Conservation (phyloP, 495 filamentous ascomycete genomes). For the Recurvomyces mirabilis region DNA sequence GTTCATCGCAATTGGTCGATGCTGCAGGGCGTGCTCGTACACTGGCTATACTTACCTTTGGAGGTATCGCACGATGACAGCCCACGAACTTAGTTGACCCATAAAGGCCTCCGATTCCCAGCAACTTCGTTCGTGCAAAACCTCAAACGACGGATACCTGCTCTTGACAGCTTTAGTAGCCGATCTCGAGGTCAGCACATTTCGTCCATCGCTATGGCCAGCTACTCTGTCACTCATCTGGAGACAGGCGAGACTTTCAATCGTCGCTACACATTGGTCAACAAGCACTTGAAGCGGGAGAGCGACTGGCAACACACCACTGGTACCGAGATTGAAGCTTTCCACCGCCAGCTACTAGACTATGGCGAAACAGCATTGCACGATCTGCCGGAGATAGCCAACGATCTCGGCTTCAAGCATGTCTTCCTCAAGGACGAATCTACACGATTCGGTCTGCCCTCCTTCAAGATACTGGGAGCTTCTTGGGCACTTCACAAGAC, state of each 20-base stretch:
- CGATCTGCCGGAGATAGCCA: slow-evolving; percentile 40
- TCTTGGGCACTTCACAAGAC: slow-evolving; percentile 58
- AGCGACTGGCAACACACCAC: slow-evolving; percentile 1
- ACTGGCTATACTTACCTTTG: too few relatives aligned
- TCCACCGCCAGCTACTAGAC: slow-evolving; percentile 27
- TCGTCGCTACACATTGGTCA: slow-evolving; percentile 13
- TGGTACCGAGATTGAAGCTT: slow-evolving; percentile 22
- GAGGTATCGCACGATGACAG: too few relatives aligned
- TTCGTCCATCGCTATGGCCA: slow-evolving; percentile 3
- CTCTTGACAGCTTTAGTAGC: too few relatives aligned
- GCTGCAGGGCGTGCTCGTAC: too few relatives aligned
- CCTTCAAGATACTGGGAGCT: slow-evolving; percentile 69
- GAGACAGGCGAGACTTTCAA: not conserved
- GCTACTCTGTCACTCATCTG: slow-evolving; percentile 15
- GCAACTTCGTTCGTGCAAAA: too few relatives aligned
- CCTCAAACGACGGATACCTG: too few relatives aligned
- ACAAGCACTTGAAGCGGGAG: slow-evolving; percentile 11
- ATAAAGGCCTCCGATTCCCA: too few relatives aligned
- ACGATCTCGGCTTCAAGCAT: slow-evolving; percentile 41
- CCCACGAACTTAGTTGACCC: too few relatives aligned
- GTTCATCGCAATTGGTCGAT: too few relatives aligned
- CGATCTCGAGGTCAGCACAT: too few relatives aligned
- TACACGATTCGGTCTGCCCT: slow-evolving; percentile 42
- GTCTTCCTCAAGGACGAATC: slow-evolving; percentile 39
- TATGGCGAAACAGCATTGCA: slow-evolving; percentile 35